These are phyloP conservation scores for Didymella sp. DNA, from an alignment of 2,329 filamentous ascomycete genomes.

Conservation along the genomic window DNA sequence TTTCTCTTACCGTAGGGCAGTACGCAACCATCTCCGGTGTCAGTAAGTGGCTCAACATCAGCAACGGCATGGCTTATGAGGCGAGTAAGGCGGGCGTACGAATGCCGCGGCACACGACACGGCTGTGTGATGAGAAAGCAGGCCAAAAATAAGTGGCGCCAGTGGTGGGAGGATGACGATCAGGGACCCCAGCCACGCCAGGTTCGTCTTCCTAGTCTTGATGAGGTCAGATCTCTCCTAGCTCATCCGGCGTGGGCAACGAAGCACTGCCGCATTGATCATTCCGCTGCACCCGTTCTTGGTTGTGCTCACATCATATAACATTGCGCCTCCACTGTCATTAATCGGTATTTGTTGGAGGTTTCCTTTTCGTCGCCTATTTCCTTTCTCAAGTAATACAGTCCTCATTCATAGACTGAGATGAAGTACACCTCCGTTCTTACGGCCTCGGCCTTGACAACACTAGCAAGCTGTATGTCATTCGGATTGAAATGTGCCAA, in stretches of 20 bases:
- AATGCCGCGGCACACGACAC: constrained; percentile 1
- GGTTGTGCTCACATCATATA: constrained; percentile 18
- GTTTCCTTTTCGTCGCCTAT: constrained; percentile 3
- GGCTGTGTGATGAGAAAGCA: constrained; percentile 8
- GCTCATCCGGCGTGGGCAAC: constrained; percentile 18
- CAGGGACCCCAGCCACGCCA: constrained; percentile 19
- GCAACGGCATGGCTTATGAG: background rate
- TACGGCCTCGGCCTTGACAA: constrained; percentile 39
- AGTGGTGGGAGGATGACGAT: constrained; percentile 11
- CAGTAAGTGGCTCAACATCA: background rate
- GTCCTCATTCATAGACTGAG: constrained; percentile 9
- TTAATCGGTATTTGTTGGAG: background rate
- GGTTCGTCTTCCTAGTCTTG: constrained; percentile 12
- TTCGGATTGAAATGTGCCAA: background rate
- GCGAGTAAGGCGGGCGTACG: constrained; percentile 2
- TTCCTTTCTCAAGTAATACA: background rate
- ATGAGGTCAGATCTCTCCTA: constrained; percentile 24
- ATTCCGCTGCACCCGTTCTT: constrained; percentile 15
- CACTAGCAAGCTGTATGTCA: constrained; percentile 40
- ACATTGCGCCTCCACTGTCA: constrained; percentile 7
- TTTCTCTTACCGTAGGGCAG: background rate
- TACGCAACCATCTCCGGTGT: background rate
- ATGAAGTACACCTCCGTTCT: constrained; percentile 42
- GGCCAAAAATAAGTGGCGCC: constrained; percentile 10
- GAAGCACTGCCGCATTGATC: constrained; percentile 19